These are phyloP conservation scores for Capronia epimyces DNA, from an alignment of 2,329 filamentous ascomycete species.

Conservation along the genomic window DNA sequence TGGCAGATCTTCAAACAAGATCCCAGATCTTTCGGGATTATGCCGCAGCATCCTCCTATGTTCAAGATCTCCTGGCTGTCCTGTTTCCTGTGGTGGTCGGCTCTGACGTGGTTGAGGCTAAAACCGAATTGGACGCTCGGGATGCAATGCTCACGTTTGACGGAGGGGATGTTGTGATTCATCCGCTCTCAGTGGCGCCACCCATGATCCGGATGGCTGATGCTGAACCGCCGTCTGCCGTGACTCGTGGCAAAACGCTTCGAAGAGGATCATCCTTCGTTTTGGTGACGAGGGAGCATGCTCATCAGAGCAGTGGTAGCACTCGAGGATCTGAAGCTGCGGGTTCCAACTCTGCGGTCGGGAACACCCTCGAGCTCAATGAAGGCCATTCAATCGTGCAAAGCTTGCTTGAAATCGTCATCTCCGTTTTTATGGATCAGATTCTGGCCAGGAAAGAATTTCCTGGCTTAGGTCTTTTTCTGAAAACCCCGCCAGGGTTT, in stretches of 20 bases:
- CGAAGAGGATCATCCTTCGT: constrained; percentile 87
- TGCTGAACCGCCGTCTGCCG: constrained; percentile 47
- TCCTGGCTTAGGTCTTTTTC: constrained; percentile 73
- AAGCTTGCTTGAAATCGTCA: constrained; percentile 68
- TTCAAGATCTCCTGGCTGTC: constrained; percentile 70
- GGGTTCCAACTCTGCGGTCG: constrained; percentile 43
- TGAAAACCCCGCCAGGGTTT: constrained; percentile 86
- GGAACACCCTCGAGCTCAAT: constrained; percentile 43
- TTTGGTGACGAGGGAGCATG: constrained; percentile 57
- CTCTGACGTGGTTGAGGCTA: constrained; percentile 73
- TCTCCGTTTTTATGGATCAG: constrained; percentile 79
- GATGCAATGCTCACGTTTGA: constrained; percentile 79
- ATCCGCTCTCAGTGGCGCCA: constrained; percentile 60
- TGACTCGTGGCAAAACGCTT: constrained; percentile 38
- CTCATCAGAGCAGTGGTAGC: constrained; percentile 11
- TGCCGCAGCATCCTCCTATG: constrained; percentile 70
- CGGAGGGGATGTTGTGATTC: constrained; percentile 76
- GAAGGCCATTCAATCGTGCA: constrained; percentile 68
- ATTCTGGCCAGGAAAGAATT: constrained; percentile 85
- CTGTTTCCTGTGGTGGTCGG: constrained; percentile 86
- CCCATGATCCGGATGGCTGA: constrained; percentile 71
- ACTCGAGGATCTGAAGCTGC: constrained; percentile 44
- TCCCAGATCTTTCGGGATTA: constrained; percentile 79
- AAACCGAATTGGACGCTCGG: constrained; percentile 79
- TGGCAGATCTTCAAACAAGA: constrained; percentile 70